A percentile compares a stretch with the other conserved stretches of the same genome.
Evolutionary conservation across 306 rosid species (phyloP).

Genomic region (Abrus precatorius): DNA sequence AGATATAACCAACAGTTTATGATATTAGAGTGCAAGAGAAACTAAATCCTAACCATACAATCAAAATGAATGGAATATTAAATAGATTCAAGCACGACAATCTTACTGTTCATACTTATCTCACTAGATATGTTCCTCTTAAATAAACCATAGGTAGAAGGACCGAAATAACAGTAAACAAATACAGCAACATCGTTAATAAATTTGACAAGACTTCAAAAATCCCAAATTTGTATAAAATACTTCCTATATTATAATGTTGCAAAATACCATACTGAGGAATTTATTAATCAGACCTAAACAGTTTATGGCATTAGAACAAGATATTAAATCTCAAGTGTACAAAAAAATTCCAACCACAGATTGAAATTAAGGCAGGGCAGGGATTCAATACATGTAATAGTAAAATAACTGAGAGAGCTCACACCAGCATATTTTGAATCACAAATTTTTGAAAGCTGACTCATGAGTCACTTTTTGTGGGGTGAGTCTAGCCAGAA

Average conservation of each 20-base stretch:
- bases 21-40: no score
- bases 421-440: slow-evolving; percentile 34
- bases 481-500: slow-evolving; percentile 80
- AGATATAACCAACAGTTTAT: no score
- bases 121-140: neutral
- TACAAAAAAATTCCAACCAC: slow-evolving; percentile 33
- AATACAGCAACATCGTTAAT: neutral
- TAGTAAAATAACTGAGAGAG: slow-evolving; percentile 7
- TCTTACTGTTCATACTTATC: neutral
- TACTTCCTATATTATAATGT: neutral
- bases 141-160: neutral
- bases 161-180: neutral
- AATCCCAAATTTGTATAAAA: neutral
- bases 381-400: slow-evolving; percentile 15
- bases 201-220: neutral
- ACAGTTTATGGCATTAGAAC: slow-evolving; percentile 42
- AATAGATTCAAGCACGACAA: no score
- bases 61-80: no score
- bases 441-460: slow-evolving; percentile 72
- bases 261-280: slow-evolving; percentile 36
- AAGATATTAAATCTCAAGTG: slow-evolving; percentile 28
- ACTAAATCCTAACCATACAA: no score
- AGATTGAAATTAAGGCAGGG: slow-evolving; percentile 26
- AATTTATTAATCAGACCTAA: slow-evolving; percentile 39
- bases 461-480: slow-evolving; percentile 64